These are phyloP conservation scores for Lachnellula arida DNA, from an alignment of 2,329 filamentous ascomycete genomes.

Conservation along the genomic window DNA sequence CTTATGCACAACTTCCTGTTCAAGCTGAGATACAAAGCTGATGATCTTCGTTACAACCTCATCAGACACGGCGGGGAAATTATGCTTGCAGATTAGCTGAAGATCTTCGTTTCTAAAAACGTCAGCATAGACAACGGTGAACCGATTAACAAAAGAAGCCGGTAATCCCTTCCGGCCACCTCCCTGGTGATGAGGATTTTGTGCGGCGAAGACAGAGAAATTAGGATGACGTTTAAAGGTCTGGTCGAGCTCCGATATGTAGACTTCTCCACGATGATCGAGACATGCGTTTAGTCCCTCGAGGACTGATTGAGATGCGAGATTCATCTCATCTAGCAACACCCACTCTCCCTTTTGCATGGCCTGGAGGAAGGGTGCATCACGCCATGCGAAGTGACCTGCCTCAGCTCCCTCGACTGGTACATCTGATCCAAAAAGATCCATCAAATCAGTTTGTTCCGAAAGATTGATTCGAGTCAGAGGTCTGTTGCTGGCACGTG, in stretches of 20 bases:
- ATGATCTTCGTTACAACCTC: conserved; percentile 65
- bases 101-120: conserved; percentile 79
- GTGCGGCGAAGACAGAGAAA: conserved; percentile 93
- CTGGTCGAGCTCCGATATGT: conserved; percentile 90
- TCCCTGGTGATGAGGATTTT: conserved; percentile 96
- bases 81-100: conserved; percentile 71
- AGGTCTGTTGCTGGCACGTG: conserved; percentile 71
- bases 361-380: conserved; percentile 89
- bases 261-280: conserved; percentile 93
- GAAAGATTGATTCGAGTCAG: conserved; percentile 95
- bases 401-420: conserved; percentile 89
- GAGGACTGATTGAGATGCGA: conserved; percentile 92
- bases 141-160: conserved; percentile 94
- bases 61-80: conserved; percentile 61
- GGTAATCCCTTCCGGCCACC: conserved; percentile 92
- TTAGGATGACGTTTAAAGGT: conserved; percentile 84
- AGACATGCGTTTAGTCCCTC: conserved; percentile 96
- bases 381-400: conserved; percentile 90
- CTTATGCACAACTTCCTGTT: conserved; percentile 61
- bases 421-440: conserved; percentile 94
- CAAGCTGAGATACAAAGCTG: conserved; percentile 73
- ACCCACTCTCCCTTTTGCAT: conserved; percentile 99
- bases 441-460: conserved; percentile 96
- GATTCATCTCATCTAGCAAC: conserved; percentile 95
- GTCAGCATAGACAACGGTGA: conserved; percentile 96